Evolutionary conservation across 805 yeast genomes (phyloP).

Genomic region (Ogataea minuta): DNA sequence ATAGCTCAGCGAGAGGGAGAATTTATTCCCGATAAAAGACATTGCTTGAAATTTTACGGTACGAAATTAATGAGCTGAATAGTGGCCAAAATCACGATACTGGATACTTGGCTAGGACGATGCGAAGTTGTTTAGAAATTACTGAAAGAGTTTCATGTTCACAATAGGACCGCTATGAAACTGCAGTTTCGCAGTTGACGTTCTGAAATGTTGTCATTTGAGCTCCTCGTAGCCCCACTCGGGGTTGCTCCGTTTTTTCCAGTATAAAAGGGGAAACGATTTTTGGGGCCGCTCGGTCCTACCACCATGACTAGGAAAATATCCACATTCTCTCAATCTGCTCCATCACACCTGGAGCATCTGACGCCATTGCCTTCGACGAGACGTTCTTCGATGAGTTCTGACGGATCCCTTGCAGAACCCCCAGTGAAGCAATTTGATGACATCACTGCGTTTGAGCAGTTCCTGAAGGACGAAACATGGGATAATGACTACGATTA

Average conservation of each 20-base stretch:
- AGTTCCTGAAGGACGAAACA: conserved; percentile 57
- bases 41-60: not conserved
- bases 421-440: conserved; percentile 44
- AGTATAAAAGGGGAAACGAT: not conserved
- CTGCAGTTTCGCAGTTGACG: too few species aligned
- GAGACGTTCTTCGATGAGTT: conserved; percentile 18
- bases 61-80: too few species aligned
- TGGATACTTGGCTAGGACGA: too few species aligned
- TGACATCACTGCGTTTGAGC: conserved; percentile 57
- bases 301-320: conserved; percentile 20
- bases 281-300: too few species aligned
- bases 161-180: too few species aligned
- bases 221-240: too few species aligned
- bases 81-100: too few species aligned
- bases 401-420: conserved; percentile 15
- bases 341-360: conserved; percentile 35
- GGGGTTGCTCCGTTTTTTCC: not conserved
- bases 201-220: too few species aligned
- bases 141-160: too few species aligned
- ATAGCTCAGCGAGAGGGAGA: conserved; percentile 18
- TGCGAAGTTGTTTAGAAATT: too few species aligned
- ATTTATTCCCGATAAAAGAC: conserved; percentile 6
- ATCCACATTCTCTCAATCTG: conserved; percentile 22
- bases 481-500: conserved; percentile 29
- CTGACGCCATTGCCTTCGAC: conserved; percentile 21